Evolutionary conservation across 2,329 filamentous ascomycete species (phyloP), one percentile per base, ranked within the genome.

Genomic region (Botrytis hyacinthi): DNA sequence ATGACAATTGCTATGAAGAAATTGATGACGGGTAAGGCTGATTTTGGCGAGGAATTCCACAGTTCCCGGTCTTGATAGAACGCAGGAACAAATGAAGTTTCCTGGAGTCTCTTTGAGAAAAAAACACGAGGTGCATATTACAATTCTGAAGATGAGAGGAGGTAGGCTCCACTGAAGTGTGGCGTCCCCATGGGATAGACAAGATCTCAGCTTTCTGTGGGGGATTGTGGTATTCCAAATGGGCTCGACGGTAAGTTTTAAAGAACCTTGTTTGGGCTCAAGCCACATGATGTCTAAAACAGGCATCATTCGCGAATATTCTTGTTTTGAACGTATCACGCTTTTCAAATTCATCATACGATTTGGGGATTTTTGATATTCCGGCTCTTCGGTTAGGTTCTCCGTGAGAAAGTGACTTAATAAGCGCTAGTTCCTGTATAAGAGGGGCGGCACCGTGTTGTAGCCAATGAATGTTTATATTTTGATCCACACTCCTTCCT

Each of bases 341-440:
- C 70, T 48, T 54, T 66, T 44, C 9, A 7, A 18, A 14, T 35
- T 40, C n/a, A 14, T 32, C 40, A 18, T 22, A 51, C 22, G 29
- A 67, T 72, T 67, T 67, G 70, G 61, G 46, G 46, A 35, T 59
- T 51, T 67, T 72, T 60, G 46, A 71, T 66, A 20, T 66, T 69
- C 65, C 71, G 71, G 63, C 63, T 69, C 48, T 70, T 60, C 71
- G 71, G 71, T 73, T 73, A 61, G 37, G 22, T 70, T 68, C 71
- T 73, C 71, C 71, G 71, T 35, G 26, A 57, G 32, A 63, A 54
- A 51, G 44, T 54, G 42, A 60, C 67, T 73, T 65, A 40, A 70
- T 73, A 70, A 71, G 66, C 66, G 51, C 66, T 71, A 70, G 44
- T 48, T 35, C 26, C 29, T 63, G 37, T 63, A 69, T 73, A 48